These are phyloP conservation scores for Paecilomyces niveus DNA, from an alignment of 2,329 filamentous ascomycete species.

Conservation along the genomic window DNA sequence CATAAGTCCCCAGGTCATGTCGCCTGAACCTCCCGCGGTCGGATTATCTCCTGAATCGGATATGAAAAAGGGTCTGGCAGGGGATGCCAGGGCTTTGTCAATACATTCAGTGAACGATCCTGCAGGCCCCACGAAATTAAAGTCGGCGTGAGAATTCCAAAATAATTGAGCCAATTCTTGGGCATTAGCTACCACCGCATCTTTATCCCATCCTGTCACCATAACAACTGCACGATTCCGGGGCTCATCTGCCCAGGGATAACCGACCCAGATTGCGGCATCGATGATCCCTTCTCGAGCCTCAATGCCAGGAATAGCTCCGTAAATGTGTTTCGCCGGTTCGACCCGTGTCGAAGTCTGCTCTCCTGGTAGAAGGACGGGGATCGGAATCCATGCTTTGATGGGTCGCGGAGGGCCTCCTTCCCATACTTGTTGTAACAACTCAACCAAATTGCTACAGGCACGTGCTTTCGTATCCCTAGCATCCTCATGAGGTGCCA, in stretches of 20 bases:
- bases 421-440: slow-evolving; percentile 21
- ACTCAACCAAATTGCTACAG: slow-evolving; percentile 42
- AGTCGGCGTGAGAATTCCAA: slow-evolving; percentile 42
- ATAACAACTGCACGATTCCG: slow-evolving; percentile 45
- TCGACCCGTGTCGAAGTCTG: slow-evolving; percentile 50
- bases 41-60: slow-evolving; percentile 52
- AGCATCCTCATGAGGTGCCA: slow-evolving; percentile 47
- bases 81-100: slow-evolving; percentile 36
- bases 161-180: slow-evolving; percentile 42
- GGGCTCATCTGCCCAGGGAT: slow-evolving; percentile 51
- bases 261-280: slow-evolving; percentile 50
- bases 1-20: slow-evolving; percentile 47
- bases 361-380: slow-evolving; percentile 47
- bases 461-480: slow-evolving; percentile 46
- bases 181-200: slow-evolving; percentile 32
- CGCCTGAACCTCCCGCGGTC: slow-evolving; percentile 48
- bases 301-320: slow-evolving; percentile 40
- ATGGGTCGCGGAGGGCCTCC: slow-evolving; percentile 27
- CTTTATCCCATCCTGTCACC: slow-evolving; percentile 45
- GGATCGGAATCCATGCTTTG: slow-evolving; percentile 49
- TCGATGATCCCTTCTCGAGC: slow-evolving; percentile 38
- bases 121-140: slow-evolving; percentile 48
- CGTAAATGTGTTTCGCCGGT: slow-evolving; percentile 47
- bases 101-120: slow-evolving; percentile 43
- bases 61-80: slow-evolving; percentile 44